Evolutionary conservation across 805 yeast species (phyloP).

Genomic region (Brettanomyces custersianus): DNA sequence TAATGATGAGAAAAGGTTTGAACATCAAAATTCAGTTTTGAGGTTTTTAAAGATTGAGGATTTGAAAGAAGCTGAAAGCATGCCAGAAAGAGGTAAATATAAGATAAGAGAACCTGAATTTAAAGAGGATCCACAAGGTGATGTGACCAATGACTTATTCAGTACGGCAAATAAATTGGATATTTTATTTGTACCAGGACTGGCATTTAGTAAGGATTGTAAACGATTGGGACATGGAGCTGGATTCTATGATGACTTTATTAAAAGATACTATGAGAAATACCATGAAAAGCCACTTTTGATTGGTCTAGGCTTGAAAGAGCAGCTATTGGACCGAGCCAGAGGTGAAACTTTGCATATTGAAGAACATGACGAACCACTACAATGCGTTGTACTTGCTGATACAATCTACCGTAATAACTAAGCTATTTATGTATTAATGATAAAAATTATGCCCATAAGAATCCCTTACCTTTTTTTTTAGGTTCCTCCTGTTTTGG

Average conservation of each 20-base stretch:
- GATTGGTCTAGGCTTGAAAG: conserved; percentile 57
- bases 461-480: neutral
- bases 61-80: conserved; percentile 30
- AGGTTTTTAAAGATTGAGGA: conserved; percentile 45
- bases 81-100: conserved; percentile 64
- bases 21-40: conserved; percentile 34
- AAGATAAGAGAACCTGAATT: conserved; percentile 57
- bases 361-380: conserved; percentile 54
- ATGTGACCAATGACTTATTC: conserved; percentile 16
- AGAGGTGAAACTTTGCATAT: conserved; percentile 31
- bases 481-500: neutral
- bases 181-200: conserved; percentile 74
- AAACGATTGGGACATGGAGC: conserved; percentile 83
- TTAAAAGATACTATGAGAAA: conserved; percentile 36
- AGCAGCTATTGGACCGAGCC: conserved; percentile 40
- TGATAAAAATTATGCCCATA: conserved; percentile 1
- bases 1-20: conserved; percentile 15
- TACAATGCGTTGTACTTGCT: conserved; percentile 47
- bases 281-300: conserved; percentile 31
- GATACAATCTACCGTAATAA: conserved; percentile 14
- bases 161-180: conserved; percentile 35
- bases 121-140: conserved; percentile 6
- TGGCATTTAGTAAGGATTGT: conserved; percentile 51
- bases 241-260: conserved; percentile 81
- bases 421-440: no score